Evolutionary conservation across 169 alveolate species (phyloP), one percentile per base, ranked within the genome.

Genomic region (Prorocentrum cordatum): DNA sequence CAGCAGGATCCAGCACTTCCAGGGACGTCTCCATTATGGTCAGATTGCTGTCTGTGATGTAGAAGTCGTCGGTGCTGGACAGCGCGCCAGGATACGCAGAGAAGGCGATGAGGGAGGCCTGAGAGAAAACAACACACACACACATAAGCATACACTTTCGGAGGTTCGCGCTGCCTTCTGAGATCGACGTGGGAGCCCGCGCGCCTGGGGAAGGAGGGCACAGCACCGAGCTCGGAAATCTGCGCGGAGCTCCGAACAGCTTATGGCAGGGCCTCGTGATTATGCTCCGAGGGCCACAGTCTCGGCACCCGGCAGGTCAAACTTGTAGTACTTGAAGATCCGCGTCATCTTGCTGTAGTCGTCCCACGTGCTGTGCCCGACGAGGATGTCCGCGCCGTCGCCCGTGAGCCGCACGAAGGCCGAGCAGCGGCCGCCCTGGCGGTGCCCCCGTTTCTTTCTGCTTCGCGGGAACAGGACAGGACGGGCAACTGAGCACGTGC

Each of bases 341-440:
- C 87, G 58, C 35, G 70, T 77, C 87, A 77, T 77, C 87, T 77
- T 77, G 75, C 87, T 77, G 38, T 77, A 77, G 38, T 77, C 87
- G 27, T 77, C 87, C 87, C 87, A 77, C 16, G 87, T 77, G 3
- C 75, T 62, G 33, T 77, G 87, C 45, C 87, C 87, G 75, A 77
- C 59, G 45, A 58, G 38, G 32, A 77, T 27, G 64, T 77, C 87
- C 22, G 64, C 27, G 38, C 59, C 87, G 22, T 73, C 87, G 29
- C 59, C 87, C 33, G 73, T 73, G 26, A 77, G 68, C 5, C 87
- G 87, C 12, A 77, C 87, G 71, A 77, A 45, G 6, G 87, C 87
- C 16, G 87, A 77, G 87, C 87, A 77, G 45, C 87, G 87, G 33
- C 87, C 87, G 32, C 87, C 59, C 87, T n/a, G n/a, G n/a, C n/a